Conservation (phyloP, 139 green algal species). For the Tetratostichococcus sp. region DNA sequence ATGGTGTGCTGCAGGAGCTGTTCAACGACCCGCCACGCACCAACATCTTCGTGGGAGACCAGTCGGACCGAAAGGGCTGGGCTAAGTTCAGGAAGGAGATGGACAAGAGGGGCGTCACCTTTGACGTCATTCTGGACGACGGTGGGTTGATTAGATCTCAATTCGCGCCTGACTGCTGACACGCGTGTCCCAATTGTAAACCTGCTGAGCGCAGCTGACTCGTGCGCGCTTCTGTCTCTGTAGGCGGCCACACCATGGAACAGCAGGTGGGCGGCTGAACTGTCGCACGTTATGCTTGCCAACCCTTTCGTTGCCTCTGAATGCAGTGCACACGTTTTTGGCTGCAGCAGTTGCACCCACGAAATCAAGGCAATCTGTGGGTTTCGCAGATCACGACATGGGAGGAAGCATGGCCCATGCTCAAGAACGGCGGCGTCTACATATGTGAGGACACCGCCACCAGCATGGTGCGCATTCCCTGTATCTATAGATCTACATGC, state of each 20-base stretch:
- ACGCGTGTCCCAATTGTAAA: neutral
- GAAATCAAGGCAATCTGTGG: neutral
- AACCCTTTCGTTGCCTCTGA: neutral
- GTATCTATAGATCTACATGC: no score
- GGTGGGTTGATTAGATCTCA: neutral
- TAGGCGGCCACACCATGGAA: neutral
- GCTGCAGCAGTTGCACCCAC: neutral
- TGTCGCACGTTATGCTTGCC: no score
- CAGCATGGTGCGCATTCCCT: neutral
- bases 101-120: neutral
- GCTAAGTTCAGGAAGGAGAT: neutral
- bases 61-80: neutral
- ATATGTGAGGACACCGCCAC: neutral
- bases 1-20: neutral
- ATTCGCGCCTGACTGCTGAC: neutral
- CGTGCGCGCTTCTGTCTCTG: neutral
- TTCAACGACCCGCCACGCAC: neutral
- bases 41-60: neutral
- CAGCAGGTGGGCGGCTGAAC: neutral
- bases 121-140: neutral
- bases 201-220: neutral
- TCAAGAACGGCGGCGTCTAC: neutral
- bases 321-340: no score
- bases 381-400: neutral
- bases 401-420: neutral